Evolutionary conservation across 2,329 filamentous ascomycete genomes (phyloP).

Genomic region (Diplodia seriata): DNA sequence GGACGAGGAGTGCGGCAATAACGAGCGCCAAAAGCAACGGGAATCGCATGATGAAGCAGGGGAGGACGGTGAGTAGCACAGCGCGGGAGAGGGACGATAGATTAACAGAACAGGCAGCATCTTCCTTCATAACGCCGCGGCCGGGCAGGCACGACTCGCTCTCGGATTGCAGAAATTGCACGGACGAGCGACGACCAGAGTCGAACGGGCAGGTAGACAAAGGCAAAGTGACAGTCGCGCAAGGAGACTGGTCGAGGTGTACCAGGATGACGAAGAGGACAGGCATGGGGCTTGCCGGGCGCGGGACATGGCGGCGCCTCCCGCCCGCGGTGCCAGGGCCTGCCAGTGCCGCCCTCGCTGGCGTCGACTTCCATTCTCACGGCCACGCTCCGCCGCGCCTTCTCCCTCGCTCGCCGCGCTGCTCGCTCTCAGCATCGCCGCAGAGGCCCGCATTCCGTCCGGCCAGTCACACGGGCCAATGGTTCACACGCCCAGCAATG

Average conservation of each 20-base stretch:
- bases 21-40: slow-evolving; percentile 25
- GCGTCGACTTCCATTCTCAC: not conserved
- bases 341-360: not conserved
- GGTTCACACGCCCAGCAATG: slow-evolving; percentile 3
- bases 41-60: slow-evolving; percentile 30
- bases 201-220: slow-evolving; percentile 17
- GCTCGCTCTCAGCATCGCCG: no score
- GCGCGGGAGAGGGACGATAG: slow-evolving; percentile 10
- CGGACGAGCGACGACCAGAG: slow-evolving; percentile 4
- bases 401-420: no score
- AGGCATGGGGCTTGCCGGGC: slow-evolving; percentile 3
- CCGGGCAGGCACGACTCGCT: slow-evolving; percentile 2
- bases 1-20: slow-evolving; percentile 17
- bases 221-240: slow-evolving; percentile 9
- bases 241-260: slow-evolving; percentile 16
- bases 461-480: slow-evolving; percentile 3
- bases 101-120: slow-evolving; percentile 13
- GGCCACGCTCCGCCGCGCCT: not conserved
- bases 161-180: slow-evolving; percentile 7
- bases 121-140: slow-evolving; percentile 6
- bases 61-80: slow-evolving; percentile 16
- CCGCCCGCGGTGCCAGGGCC: not conserved
- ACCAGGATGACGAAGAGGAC: slow-evolving; percentile 4
- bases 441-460: slow-evolving; percentile 7
- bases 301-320: not conserved